phyloP scores from a whole-genome alignment of 345 rosid species.

The Noccaea bulbosa region DNA sequence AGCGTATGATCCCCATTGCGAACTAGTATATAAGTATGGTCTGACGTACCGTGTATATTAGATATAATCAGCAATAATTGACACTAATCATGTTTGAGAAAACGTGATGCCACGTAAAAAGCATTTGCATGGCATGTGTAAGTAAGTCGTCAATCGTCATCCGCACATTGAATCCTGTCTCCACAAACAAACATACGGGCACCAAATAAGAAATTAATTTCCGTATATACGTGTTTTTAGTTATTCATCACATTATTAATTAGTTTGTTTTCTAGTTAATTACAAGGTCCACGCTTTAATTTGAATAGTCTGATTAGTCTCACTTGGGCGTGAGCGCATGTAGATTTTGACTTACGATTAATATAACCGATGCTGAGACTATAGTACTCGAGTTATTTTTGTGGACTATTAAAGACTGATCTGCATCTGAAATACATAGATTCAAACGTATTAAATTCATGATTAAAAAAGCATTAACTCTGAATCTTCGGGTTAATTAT shows the following conservation, averaged over 20 bases:
- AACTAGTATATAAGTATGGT: not conserved
- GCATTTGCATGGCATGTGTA: slow-evolving; percentile 35
- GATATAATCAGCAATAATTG: slow-evolving; percentile 10
- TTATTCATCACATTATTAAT: not conserved
- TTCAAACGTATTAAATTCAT: not conserved
- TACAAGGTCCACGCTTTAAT: slow-evolving; percentile 11
- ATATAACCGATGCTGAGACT: not conserved
- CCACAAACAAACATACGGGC: slow-evolving; percentile 1
- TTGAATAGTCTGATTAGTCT: not conserved
- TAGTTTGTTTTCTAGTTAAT: not conserved
- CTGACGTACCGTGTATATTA: slow-evolving; percentile 10
- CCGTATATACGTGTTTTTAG: not conserved
- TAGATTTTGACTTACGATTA: not conserved
- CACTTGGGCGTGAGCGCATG: not conserved
- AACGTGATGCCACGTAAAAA: slow-evolving; percentile 41
- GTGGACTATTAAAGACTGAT: not conserved
- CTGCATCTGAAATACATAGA: not conserved
- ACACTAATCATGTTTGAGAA: slow-evolving; percentile 18
- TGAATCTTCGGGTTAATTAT: no score
- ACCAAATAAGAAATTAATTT: not conserved
- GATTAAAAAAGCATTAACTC: not conserved
- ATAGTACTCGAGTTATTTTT: not conserved
- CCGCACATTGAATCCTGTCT: slow-evolving; percentile 21
- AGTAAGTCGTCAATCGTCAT: slow-evolving; percentile 34
- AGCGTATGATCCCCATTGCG: not conserved